Conservation (phyloP, 768 basidiomycete genomes). For the Podaxis sp. region DNA sequence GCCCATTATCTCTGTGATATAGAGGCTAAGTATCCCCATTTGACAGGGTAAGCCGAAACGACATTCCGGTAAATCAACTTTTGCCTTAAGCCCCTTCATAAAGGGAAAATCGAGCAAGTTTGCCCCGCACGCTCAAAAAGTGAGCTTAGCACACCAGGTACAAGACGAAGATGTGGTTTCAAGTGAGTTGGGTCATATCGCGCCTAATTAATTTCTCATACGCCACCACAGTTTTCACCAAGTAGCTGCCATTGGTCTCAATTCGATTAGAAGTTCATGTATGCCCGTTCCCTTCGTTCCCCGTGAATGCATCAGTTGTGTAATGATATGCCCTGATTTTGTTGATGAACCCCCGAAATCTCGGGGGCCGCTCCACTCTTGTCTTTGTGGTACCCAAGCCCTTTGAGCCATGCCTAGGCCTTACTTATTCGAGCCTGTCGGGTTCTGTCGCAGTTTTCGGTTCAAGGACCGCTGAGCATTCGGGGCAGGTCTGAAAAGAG, state of each 20-base stretch:
- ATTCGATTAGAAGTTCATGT: background rate
- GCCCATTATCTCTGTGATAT: background rate
- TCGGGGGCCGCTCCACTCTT: background rate
- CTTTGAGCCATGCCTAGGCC: background rate
- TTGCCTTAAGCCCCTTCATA: slow-evolving; percentile 3
- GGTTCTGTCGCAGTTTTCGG: background rate
- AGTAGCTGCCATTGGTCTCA: slow-evolving; percentile 17
- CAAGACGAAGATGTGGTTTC: slow-evolving; percentile 90
- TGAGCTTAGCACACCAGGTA: slow-evolving; percentile 80
- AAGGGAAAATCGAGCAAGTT: slow-evolving; percentile 96
- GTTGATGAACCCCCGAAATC: background rate
- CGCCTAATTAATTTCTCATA: slow-evolving; percentile 28
- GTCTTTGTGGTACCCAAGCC: background rate
- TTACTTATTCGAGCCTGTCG: background rate
- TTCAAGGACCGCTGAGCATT: background rate
- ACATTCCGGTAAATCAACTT: background rate
- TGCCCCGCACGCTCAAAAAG: slow-evolving; percentile 91
- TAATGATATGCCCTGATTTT: slow-evolving; percentile 2
- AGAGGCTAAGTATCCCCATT: background rate
- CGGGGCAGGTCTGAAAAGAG: background rate
- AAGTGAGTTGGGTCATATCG: slow-evolving; percentile 48
- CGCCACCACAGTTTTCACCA: slow-evolving; percentile 32
- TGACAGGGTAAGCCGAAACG: slow-evolving; percentile 6
- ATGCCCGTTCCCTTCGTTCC: background rate
- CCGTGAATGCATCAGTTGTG: background rate